Evolutionary conservation across 208 protist genomes (phyloP).

Genomic region (Trichomonas vaginalis): DNA sequence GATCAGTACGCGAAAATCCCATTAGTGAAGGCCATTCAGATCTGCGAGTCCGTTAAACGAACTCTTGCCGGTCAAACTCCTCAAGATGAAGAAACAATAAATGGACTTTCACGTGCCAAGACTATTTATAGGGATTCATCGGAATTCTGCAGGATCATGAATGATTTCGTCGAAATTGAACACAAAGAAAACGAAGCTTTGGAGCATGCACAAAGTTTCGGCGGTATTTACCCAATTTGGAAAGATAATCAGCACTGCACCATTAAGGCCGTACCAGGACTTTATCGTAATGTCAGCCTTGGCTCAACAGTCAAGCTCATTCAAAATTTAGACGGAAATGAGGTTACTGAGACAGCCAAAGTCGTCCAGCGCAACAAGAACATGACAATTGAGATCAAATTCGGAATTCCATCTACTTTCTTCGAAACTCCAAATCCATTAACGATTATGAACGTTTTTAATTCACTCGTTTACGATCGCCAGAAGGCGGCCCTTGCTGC

Average conservation of each 20-base stretch:
- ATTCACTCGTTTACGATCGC: not conserved
- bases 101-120: not conserved
- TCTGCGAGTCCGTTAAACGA: not conserved
- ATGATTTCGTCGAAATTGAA: not conserved
- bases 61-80: not conserved
- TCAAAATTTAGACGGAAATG: too few species aligned
- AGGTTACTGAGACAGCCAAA: not conserved
- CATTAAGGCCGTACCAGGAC: not conserved
- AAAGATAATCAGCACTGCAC: not conserved
- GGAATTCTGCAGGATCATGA: not conserved
- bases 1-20: not conserved
- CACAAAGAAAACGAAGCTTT: not conserved
- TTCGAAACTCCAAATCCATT: not conserved
- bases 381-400: not conserved
- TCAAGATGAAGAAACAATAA: not conserved
- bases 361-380: not conserved
- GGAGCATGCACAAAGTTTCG: not conserved
- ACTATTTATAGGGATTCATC: not conserved
- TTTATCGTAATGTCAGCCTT: not conserved
- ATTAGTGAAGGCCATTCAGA: not conserved
- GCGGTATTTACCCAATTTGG: not conserved
- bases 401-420: not conserved
- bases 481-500: not conserved
- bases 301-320: not conserved
- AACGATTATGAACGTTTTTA: not conserved